These are phyloP conservation scores for Fusarium nurragi DNA, from an alignment of 2,329 filamentous ascomycete species.

Conservation along the genomic window DNA sequence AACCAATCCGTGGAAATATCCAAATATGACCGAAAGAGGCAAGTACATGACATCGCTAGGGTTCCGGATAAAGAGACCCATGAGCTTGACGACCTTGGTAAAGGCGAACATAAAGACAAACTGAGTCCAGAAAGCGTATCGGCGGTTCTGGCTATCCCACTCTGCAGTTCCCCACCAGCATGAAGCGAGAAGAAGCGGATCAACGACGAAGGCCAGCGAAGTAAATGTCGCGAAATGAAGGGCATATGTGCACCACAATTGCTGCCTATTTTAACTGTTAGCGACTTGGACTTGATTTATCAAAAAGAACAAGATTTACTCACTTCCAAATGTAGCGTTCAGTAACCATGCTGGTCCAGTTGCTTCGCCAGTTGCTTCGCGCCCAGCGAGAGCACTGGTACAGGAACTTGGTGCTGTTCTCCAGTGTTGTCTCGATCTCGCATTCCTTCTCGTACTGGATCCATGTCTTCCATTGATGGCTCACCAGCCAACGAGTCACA, in stretches of 20 bases:
- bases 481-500: slow-evolving; percentile 94
- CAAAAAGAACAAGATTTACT: slow-evolving; percentile 55
- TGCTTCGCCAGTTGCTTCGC: slow-evolving; percentile 97
- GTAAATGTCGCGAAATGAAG: slow-evolving; percentile 93
- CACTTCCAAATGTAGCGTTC: slow-evolving; percentile 89
- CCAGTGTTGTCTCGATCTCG: slow-evolving; percentile 91
- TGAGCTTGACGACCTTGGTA: slow-evolving; percentile 90
- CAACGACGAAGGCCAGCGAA: slow-evolving; percentile 82
- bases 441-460: slow-evolving; percentile 94
- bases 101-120: slow-evolving; percentile 79
- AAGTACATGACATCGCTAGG: slow-evolving; percentile 82
- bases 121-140: slow-evolving; percentile 68
- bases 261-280: slow-evolving; percentile 68
- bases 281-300: not conserved
- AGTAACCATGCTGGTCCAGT: slow-evolving; percentile 86
- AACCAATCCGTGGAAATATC: slow-evolving; percentile 91
- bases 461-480: slow-evolving; percentile 91
- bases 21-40: slow-evolving; percentile 87
- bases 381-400: slow-evolving; percentile 96
- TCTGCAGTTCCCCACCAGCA: slow-evolving; percentile 74
- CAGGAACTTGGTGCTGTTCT: slow-evolving; percentile 87
- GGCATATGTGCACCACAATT: slow-evolving; percentile 93
- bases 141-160: slow-evolving; percentile 64
- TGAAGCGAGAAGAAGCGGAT: slow-evolving; percentile 75
- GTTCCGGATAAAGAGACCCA: slow-evolving; percentile 86